Evolutionary conservation across 164 flowering plant species (phyloP).

Genomic region (Aristolochia contorta): DNA sequence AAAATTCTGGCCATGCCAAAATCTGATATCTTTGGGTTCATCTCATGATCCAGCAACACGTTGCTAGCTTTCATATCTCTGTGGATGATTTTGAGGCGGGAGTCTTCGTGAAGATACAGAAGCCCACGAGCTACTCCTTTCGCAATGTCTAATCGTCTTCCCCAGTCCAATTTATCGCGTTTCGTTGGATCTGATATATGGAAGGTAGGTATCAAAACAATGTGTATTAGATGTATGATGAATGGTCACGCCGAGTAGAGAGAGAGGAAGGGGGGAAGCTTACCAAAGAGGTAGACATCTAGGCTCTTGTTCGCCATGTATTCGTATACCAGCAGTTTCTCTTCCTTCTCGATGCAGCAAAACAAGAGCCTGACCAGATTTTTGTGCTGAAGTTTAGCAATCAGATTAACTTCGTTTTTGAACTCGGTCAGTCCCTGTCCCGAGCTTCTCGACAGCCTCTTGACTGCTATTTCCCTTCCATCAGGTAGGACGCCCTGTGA

Average conservation of each 20-base stretch:
- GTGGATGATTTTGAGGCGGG: slow-evolving; percentile 42
- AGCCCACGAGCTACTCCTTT: slow-evolving; percentile 47
- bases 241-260: neutral
- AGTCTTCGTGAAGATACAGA: slow-evolving; percentile 57
- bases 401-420: slow-evolving; percentile 23
- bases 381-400: slow-evolving; percentile 34
- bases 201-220: neutral
- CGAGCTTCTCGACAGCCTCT: slow-evolving; percentile 27
- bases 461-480: slow-evolving; percentile 31
- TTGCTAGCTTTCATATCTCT: slow-evolving; percentile 59
- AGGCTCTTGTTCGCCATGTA: slow-evolving; percentile 29
- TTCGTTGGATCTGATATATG: slow-evolving; percentile 1
- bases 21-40: slow-evolving; percentile 46
- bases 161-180: slow-evolving; percentile 14
- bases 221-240: neutral
- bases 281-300: slow-evolving; percentile 22
- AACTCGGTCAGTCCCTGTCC: slow-evolving; percentile 31
- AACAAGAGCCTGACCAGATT: slow-evolving; percentile 32
- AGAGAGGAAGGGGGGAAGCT: neutral
- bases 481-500: slow-evolving; percentile 19
- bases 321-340: slow-evolving; percentile 31
- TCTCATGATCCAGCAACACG: slow-evolving; percentile 33
- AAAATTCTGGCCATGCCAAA: slow-evolving; percentile 41
- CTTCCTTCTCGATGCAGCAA: slow-evolving; percentile 23
- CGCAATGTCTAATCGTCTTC: slow-evolving; percentile 17